Evolutionary conservation across 805 yeast species (phyloP).

Genomic region (Lipomyces spencermartinsiae): DNA sequence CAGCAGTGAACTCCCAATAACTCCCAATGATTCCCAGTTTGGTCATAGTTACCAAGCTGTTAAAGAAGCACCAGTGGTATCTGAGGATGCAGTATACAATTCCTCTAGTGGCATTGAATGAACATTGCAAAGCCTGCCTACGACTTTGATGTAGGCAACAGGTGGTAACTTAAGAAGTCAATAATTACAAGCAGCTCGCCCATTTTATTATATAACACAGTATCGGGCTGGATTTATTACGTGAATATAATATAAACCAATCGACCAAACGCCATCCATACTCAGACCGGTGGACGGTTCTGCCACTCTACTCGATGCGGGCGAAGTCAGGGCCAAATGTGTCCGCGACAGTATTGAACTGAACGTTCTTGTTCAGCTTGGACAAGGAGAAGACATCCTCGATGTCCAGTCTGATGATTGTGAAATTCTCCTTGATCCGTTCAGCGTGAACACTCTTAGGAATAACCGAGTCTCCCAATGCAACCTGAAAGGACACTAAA

Average conservation of each 20-base stretch:
- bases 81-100: too few relatives aligned
- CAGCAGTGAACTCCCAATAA: too few relatives aligned
- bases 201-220: too few relatives aligned
- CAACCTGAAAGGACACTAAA: slow-evolving; percentile 22
- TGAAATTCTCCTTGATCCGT: slow-evolving; percentile 9
- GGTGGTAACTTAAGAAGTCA: too few relatives aligned
- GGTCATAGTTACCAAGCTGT: too few relatives aligned
- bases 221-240: not conserved
- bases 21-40: too few relatives aligned
- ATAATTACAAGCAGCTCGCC: too few relatives aligned
- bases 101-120: too few relatives aligned
- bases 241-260: not conserved
- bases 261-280: not conserved
- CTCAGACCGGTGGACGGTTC: not conserved
- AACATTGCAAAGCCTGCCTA: too few relatives aligned
- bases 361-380: slow-evolving; percentile 7
- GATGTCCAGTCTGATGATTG: not conserved
- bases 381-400: slow-evolving; percentile 10
- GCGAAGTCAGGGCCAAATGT: slow-evolving; percentile 10
- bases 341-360: slow-evolving; percentile 4
- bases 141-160: too few relatives aligned
- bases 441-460: slow-evolving; percentile 18
- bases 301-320: not conserved
- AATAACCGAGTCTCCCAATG: slow-evolving; percentile 14
- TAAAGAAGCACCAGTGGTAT: too few relatives aligned